These are phyloP conservation scores for Polygonum maritimum DNA, from an alignment of 148 eudicot species.

Conservation along the genomic window DNA sequence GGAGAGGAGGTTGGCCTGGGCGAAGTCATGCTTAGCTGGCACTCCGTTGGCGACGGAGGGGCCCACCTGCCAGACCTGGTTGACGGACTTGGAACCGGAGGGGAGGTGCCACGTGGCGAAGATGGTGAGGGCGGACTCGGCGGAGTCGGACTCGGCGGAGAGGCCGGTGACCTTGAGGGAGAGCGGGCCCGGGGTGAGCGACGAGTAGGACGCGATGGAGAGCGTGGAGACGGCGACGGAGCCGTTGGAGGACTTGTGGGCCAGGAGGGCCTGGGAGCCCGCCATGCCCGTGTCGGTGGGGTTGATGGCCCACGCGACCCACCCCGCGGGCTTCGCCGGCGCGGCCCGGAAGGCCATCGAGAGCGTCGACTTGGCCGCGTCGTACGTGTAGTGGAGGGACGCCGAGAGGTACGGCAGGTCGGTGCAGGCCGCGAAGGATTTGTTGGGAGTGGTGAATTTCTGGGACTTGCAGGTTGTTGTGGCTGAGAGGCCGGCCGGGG, in stretches of 20 bases:
- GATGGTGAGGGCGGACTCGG: constrained; percentile 1
- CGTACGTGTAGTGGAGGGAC: constrained; percentile 34
- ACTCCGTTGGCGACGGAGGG: background rate
- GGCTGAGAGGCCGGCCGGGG: background rate
- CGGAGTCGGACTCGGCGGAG: constrained; percentile 10
- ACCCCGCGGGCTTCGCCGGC: constrained; percentile 23
- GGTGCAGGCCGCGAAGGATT: constrained; percentile 21
- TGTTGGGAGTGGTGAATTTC: constrained; percentile 21
- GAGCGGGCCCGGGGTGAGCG: constrained; percentile 6
- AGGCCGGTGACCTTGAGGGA: constrained; percentile 11
- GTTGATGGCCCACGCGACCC: constrained; percentile 47
- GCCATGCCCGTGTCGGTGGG: constrained; percentile 27
- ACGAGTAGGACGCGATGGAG: constrained; percentile 10
- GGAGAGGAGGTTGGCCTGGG: constrained; percentile 22
- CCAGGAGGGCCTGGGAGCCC: constrained; percentile 42
- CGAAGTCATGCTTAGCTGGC: background rate
- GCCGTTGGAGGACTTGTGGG: constrained; percentile 22
- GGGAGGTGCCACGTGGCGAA: constrained; percentile 19
- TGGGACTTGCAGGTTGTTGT: constrained; percentile 21
- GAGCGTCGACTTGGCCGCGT: constrained; percentile 18
- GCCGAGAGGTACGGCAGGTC: constrained; percentile 31
- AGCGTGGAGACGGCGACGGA: constrained; percentile 19
- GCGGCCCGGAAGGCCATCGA: constrained; percentile 33
- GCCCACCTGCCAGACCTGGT: constrained; percentile 38
- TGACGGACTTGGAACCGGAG: constrained; percentile 6